phyloP scores from a whole-genome alignment of 2,329 filamentous ascomycete species.

The Allantophomopsis cytisporea region DNA sequence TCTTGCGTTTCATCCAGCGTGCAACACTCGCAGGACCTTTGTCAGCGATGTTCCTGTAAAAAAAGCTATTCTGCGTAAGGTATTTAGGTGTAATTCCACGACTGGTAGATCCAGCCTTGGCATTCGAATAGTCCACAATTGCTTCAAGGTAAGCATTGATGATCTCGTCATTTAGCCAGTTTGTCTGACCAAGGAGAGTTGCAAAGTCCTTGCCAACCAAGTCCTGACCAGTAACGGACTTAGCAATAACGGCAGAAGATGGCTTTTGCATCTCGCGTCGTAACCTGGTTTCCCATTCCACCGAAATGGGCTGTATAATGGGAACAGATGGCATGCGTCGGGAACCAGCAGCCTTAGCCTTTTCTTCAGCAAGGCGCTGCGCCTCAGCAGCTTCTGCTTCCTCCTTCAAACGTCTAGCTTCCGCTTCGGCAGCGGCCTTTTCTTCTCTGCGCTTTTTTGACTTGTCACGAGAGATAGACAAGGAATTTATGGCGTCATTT shows the following conservation, averaged over 20 bases:
- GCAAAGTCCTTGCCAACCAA: slow-evolving; percentile 45
- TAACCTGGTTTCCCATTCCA: slow-evolving; percentile 25
- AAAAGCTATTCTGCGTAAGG: slow-evolving; percentile 51
- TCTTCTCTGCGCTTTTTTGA: not conserved
- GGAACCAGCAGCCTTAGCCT: not conserved
- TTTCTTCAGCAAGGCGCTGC: not conserved
- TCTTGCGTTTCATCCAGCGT: slow-evolving; percentile 41
- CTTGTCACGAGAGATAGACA: too few species aligned
- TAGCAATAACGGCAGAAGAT: slow-evolving; percentile 24
- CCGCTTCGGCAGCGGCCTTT: slow-evolving; percentile 5
- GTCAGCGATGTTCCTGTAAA: slow-evolving; percentile 40
- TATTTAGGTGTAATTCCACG: slow-evolving; percentile 35
- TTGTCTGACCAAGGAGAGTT: slow-evolving; percentile 39
- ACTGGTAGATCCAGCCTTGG: slow-evolving; percentile 32
- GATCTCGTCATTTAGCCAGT: slow-evolving; percentile 68
- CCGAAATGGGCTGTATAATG: slow-evolving; percentile 16
- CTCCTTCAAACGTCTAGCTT: slow-evolving; percentile 6
- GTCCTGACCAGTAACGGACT: slow-evolving; percentile 32
- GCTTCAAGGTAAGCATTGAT: slow-evolving; percentile 53
- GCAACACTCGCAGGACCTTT: slow-evolving; percentile 32
- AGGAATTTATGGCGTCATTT: too few species aligned
- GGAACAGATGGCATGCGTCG: slow-evolving; percentile 10
- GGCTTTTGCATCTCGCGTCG: slow-evolving; percentile 17
- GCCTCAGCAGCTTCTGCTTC: slow-evolving; percentile 2
- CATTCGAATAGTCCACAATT: slow-evolving; percentile 45